Base-by-base conservation (phyloP, 345 rosid species). In the Reutealis trisperma region DNA sequence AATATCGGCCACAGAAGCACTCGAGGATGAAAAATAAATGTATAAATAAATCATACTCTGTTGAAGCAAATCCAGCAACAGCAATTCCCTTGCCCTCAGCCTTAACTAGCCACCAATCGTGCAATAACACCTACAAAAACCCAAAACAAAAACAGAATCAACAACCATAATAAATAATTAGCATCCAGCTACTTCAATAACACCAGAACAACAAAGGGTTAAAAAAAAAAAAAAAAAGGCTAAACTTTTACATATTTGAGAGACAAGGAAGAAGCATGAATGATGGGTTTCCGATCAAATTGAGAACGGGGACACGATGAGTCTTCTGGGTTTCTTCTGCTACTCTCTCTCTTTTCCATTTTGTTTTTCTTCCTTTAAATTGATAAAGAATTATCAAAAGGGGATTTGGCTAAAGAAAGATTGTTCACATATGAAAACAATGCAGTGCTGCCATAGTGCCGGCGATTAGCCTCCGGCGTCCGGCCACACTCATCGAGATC, bases 41-140 rank as follows among this genome's bases (percentile, higher is more conserved):
- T 27, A 8, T 32, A 5, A 10, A 74, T 16, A 7, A 37, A 8
- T 27, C 57, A 61, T 78, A 86, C 87, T 77, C 79, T 72, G 79
- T 83, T 15, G 64, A 69, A 49, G 87, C 83, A 79, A 83, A 68
- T 9, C 86, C 89, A 58, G 77, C 77, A 74, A 86, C 80, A 68
- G 85, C 84, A 22, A 86, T 74, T 27, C 76, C 79, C 41, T 80
- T 77, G 64, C 24, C 75, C 7, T 78, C 51, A 5, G 67, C 67
- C 66, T 70, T 81, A 16, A 65, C 77, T 51, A 86, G 83, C 89
- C 89, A 83, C 87, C 89, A 81, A 9, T 84, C 80, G 25, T 80
- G 11, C 79, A 86, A 58, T 22, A 66, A 34, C 27, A 86, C 87
- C 86, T 86, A 74, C 21, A 27, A 62, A 73, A 41, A 64, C 1